phyloP scores from a whole-genome alignment of 306 rosid species.

The Bauhinia variegata region DNA sequence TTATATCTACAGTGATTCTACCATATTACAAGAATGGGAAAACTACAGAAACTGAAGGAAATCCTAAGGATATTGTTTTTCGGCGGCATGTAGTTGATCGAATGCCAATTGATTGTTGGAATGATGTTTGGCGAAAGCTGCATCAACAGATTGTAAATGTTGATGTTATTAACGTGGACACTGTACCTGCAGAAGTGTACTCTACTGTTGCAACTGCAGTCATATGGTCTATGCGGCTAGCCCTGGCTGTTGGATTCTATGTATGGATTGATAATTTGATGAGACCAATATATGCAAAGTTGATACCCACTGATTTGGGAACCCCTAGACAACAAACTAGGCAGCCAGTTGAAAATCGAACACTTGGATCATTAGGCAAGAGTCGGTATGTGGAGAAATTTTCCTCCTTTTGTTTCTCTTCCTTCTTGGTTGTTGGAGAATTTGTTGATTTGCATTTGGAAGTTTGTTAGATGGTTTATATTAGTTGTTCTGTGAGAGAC shows the following conservation, averaged over 20 bases:
- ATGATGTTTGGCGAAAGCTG: conserved; percentile 91
- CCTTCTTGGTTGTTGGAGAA: conserved; percentile 30
- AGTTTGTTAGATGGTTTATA: conserved; percentile 26
- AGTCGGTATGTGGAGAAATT: conserved; percentile 66
- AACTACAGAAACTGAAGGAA: conserved; percentile 46
- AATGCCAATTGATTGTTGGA: conserved; percentile 97
- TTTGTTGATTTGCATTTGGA: conserved; percentile 4
- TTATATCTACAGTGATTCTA: conserved; percentile 70
- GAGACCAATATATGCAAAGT: conserved; percentile 90
- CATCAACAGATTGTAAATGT: conserved; percentile 93
- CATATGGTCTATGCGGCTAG: conserved; percentile 93
- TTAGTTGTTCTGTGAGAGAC: conserved; percentile 23
- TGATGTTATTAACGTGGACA: conserved; percentile 77
- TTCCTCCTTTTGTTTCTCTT: conserved; percentile 23
- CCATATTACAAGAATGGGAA: conserved; percentile 77
- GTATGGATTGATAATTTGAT: conserved; percentile 82
- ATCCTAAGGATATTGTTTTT: conserved; percentile 65
- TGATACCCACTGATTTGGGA: conserved; percentile 93
- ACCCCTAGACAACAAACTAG: conserved; percentile 56
- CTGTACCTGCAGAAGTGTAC: conserved; percentile 84
- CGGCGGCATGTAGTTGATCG: conserved; percentile 85
- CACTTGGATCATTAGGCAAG: conserved; percentile 94
- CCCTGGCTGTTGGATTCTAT: conserved; percentile 71
- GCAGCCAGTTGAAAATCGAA: conserved; percentile 54
- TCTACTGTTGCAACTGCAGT: conserved; percentile 88